Evolutionary conservation across 2,329 filamentous ascomycete genomes (phyloP).

Genomic region (Cytospora schulzeri): DNA sequence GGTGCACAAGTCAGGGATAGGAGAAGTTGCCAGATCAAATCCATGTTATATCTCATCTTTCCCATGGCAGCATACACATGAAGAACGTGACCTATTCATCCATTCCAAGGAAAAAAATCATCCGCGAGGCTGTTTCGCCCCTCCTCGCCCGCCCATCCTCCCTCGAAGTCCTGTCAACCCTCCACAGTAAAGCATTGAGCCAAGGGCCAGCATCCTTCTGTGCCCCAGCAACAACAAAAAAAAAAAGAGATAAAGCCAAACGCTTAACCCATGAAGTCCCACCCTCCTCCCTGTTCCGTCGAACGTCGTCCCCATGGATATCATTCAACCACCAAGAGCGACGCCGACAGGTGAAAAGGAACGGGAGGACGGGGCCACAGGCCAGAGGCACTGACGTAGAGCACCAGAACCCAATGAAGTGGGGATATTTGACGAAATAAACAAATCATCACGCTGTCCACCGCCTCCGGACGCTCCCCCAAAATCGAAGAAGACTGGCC

Average conservation of each 20-base stretch:
- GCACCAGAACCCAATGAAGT: not conserved
- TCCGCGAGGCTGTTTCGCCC: constrained; percentile 5
- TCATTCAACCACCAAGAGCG: not conserved
- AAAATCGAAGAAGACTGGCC: constrained; percentile 3
- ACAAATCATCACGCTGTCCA: not conserved
- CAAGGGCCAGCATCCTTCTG: not conserved
- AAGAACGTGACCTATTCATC: constrained; percentile 23
- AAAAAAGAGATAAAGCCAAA: not conserved
- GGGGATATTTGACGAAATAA: not conserved
- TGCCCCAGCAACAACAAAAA: too few relatives aligned
- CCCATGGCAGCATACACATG: constrained; percentile 28
- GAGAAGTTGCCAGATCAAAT: constrained; percentile 12
- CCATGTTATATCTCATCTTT: constrained; percentile 28
- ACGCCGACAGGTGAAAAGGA: not conserved
- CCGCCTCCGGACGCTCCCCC: constrained; percentile 3
- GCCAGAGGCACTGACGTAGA: not conserved
- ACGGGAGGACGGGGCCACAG: not conserved
- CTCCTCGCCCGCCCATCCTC: not conserved
- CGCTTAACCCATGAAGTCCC: not conserved
- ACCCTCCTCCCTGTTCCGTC: not conserved
- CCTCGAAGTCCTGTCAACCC: not conserved
- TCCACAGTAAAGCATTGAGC: not conserved
- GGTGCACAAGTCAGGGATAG: not conserved
- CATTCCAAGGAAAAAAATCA: constrained; percentile 18
- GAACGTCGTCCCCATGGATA: not conserved